Base-by-base conservation (phyloP, 1,284 basidiomycete species). In the Trichosporon inkin region DNA sequence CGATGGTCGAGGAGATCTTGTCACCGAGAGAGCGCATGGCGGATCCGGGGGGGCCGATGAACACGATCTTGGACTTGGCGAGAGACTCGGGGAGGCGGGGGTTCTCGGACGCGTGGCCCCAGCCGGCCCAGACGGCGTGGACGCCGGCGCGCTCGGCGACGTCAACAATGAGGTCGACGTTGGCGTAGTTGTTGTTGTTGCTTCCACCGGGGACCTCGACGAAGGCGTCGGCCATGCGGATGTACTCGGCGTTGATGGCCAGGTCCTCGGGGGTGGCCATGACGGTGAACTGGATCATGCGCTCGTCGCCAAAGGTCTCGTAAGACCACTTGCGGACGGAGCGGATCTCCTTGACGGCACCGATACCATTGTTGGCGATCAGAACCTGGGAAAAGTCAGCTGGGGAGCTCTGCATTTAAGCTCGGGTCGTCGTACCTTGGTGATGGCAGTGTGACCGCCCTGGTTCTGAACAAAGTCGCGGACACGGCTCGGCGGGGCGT, bases 181-280 rank as follows among this genome's bases (percentile, higher is more conserved):
- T 99, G 71, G 96, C 96, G 77, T 99, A 99, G 81, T 99, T 99
- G 84, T 99, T 96, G 84, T 99, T 99, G 80, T 99, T 99, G 53
- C 88, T 86, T 63, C 96, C 96, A 68, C 96, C 96, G 22, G 96
- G 95, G 7, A 99, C 96, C 80, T 99, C 96, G 71, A 99, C 90
- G 76, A 96, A 99, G 73, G 94, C 88, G 79, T 99, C 96, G 36
- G 96, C 96, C 96, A 99, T 99, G 68, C 96, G 90, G 78, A 99
- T 99, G 80, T 99, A 99, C 77, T 99, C 96, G 41, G 96, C 96
- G 74, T 99, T 99, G 79, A 98, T 93, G 75, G 69, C 70, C 64
- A 98, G 82, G 81, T 99, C 96, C 78, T 99, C 96, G 32, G 96
- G 96, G 3, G 96, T 99, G 54, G 96, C 94, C 96, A 99, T 99